phyloP scores from a whole-genome alignment of 352 stramenopile species.

The Peronospora destructor region DNA sequence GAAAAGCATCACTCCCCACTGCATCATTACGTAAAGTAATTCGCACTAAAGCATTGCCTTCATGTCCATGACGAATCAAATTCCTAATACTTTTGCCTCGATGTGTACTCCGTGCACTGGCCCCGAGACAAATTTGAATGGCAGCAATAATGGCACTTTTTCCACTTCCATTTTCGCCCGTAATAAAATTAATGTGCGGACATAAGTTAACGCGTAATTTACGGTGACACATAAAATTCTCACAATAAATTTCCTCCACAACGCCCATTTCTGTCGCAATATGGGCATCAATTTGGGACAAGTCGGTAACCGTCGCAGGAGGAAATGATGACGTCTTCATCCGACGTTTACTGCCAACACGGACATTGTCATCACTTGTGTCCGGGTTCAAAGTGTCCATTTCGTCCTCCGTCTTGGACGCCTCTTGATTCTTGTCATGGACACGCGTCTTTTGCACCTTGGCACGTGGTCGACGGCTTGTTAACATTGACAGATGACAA shows the following conservation, averaged over 20 bases:
- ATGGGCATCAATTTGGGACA: slow-evolving; percentile 10
- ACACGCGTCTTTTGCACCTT: slow-evolving; percentile 25
- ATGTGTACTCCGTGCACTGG: slow-evolving; percentile 89
- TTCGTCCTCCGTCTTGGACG: slow-evolving; percentile 34
- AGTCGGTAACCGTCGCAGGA: neutral
- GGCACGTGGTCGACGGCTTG: slow-evolving; percentile 11
- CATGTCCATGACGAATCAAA: slow-evolving; percentile 90
- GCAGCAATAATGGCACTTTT: slow-evolving; percentile 97
- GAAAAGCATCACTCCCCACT: slow-evolving; percentile 84
- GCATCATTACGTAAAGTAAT: slow-evolving; percentile 91
- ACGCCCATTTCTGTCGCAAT: slow-evolving; percentile 85
- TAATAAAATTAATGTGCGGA: slow-evolving; percentile 85
- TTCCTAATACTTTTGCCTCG: slow-evolving; percentile 93
- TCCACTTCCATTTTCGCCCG: slow-evolving; percentile 90
- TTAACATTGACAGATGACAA: slow-evolving; percentile 14
- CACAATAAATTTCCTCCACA: slow-evolving; percentile 92
- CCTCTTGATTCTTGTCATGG: slow-evolving; percentile 14
- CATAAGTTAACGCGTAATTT: slow-evolving; percentile 85
- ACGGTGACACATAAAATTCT: slow-evolving; percentile 98
- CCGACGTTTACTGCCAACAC: slow-evolving; percentile 19
- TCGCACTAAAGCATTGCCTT: slow-evolving; percentile 81
- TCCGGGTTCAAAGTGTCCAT: slow-evolving; percentile 15
- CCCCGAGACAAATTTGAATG: slow-evolving; percentile 95
- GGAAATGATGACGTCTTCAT: slow-evolving; percentile 1
- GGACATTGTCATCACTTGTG: slow-evolving; percentile 12